Conservation (phyloP, 129 eudicot genomes). For the Flaveria linearis region DNA sequence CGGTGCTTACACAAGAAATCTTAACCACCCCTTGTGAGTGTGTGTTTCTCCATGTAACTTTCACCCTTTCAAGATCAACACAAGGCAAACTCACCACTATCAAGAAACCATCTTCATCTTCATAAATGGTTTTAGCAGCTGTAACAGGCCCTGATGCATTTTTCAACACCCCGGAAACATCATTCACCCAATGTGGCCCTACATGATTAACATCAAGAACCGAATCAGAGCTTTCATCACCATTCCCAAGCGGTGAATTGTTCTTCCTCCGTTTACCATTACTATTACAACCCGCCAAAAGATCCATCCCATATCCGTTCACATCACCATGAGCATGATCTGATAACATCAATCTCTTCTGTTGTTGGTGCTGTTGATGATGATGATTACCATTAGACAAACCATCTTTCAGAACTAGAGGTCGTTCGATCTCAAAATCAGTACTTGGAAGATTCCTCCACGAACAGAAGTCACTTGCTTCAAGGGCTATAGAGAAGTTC, state of each 20-base stretch:
- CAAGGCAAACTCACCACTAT: slow-evolving; percentile 70
- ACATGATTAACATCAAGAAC: slow-evolving; percentile 44
- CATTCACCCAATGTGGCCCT: slow-evolving; percentile 60
- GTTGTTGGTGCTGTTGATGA: slow-evolving; percentile 39
- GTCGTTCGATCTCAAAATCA: slow-evolving; percentile 68
- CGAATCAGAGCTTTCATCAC: slow-evolving; percentile 52
- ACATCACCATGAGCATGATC: slow-evolving; percentile 44
- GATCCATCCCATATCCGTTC: slow-evolving; percentile 49
- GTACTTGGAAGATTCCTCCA: slow-evolving; percentile 78
- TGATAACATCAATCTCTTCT: slow-evolving; percentile 50
- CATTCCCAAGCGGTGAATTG: slow-evolving; percentile 45
- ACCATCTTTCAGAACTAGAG: slow-evolving; percentile 43
- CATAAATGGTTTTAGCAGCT: slow-evolving; percentile 72
- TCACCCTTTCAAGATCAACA: slow-evolving; percentile 69
- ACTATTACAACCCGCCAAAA: slow-evolving; percentile 37
- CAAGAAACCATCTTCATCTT: slow-evolving; percentile 79
- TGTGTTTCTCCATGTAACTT: slow-evolving; percentile 77
- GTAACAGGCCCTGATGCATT: slow-evolving; percentile 65
- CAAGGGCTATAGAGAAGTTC: slow-evolving; percentile 59
- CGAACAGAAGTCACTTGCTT: slow-evolving; percentile 67
- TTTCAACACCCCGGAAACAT: slow-evolving; percentile 63
- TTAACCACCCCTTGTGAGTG: slow-evolving; percentile 72
- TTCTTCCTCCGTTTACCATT: slow-evolving; percentile 55
- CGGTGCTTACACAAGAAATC: slow-evolving; percentile 64
- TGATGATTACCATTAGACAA: slow-evolving; percentile 20